Percentiles rank a stretch among this genome's conserved stretches.
Evolutionary conservation across 148 eudicot genomes (phyloP).

Genomic region (Oxyria digyna): DNA sequence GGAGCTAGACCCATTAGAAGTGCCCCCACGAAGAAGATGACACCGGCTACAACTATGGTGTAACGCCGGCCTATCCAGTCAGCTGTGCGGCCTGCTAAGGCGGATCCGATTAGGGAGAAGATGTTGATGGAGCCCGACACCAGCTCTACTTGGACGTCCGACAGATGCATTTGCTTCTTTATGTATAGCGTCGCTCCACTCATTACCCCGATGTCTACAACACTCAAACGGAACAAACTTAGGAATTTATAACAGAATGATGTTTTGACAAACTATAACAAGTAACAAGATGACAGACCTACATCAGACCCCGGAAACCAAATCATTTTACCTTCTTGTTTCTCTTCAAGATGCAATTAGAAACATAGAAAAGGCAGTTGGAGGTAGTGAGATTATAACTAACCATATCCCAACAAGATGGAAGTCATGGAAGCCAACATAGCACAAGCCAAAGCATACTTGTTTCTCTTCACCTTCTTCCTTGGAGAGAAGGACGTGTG

Average conservation of each 20-base stretch:
- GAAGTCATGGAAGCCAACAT: conserved; percentile 43
- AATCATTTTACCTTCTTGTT: too few species aligned
- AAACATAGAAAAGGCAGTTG: too few species aligned
- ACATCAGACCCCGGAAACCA: too few species aligned
- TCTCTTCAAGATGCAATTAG: too few species aligned
- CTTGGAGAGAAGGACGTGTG: background rate
- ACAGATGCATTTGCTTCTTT: conserved; percentile 25
- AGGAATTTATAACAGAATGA: too few species aligned
- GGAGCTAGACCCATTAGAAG: conserved; percentile 41
- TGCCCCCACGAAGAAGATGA: conserved; percentile 34
- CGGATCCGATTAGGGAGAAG: conserved; percentile 35
- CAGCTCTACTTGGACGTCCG: conserved; percentile 31
- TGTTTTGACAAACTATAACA: too few species aligned
- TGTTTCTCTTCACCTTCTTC: conserved; percentile 27
- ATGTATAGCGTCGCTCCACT: conserved; percentile 60
- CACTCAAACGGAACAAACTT: conserved; percentile 6
- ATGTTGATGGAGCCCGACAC: conserved; percentile 36
- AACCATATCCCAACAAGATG: conserved; percentile 45
- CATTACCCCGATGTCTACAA: conserved; percentile 63
- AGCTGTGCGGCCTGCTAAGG: conserved; percentile 32
- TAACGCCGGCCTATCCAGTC: conserved; percentile 37
- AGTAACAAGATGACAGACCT: too few species aligned
- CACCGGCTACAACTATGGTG: conserved; percentile 37
- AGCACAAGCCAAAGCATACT: conserved; percentile 34
- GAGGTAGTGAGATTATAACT: background rate